Evolutionary conservation across 176 grass and related monocot genomes (phyloP).

Genomic region (Luzula sylvatica): DNA sequence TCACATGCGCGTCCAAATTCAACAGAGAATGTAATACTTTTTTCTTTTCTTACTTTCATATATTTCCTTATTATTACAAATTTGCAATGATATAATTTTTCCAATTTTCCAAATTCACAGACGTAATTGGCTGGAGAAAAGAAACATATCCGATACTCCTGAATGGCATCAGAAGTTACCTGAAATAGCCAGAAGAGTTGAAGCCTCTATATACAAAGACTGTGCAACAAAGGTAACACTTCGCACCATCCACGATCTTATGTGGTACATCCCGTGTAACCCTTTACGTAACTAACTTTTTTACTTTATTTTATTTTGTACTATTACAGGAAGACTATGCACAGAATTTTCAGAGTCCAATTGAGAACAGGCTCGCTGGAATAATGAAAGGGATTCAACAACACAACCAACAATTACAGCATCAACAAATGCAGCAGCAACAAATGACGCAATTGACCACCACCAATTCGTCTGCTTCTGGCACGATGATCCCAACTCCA

Average conservation of each 20-base stretch:
- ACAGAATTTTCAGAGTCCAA: conserved; percentile 40
- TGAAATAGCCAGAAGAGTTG: conserved; percentile 28
- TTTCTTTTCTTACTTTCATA: too few species aligned
- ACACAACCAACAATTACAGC: conserved; percentile 23
- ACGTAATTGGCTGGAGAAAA: conserved; percentile 26
- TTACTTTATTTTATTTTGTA: conserved; percentile 14
- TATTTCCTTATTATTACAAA: too few species aligned
- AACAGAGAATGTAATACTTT: too few species aligned
- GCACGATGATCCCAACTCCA: too few species aligned
- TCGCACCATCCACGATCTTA: too few species aligned
- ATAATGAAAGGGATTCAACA: conserved; percentile 51
- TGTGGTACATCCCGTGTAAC: too few species aligned
- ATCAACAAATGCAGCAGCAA: conserved; percentile 21
- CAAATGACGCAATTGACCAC: too few species aligned
- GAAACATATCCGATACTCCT: not conserved
- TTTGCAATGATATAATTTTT: too few species aligned
- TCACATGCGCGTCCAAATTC: too few species aligned
- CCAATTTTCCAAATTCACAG: conserved; percentile 11
- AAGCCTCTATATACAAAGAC: conserved; percentile 38
- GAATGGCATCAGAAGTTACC: conserved; percentile 26
- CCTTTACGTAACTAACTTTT: not conserved
- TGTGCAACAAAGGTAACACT: conserved; percentile 39
- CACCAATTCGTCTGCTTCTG: too few species aligned
- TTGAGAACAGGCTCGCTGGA: conserved; percentile 27
- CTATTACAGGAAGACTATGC: conserved; percentile 62